phyloP scores from a whole-genome alignment of 1,139 yeast species.

The Keqinozyma sinolaborantium region DNA sequence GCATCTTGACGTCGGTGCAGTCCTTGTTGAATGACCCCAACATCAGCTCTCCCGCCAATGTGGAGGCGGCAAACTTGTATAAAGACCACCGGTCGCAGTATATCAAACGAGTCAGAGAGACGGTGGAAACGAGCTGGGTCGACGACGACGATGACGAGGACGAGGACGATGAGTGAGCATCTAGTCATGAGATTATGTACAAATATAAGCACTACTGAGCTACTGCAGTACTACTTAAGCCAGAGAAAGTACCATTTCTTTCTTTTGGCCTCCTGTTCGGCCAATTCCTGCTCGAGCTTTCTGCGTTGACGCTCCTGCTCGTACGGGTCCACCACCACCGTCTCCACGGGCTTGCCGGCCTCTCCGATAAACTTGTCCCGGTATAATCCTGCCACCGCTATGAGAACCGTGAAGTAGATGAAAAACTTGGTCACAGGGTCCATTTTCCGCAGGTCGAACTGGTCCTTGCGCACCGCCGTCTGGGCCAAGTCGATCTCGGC shows the following conservation, averaged over 20 bases:
- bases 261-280: slow-evolving; percentile 7
- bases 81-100: slow-evolving; percentile 94
- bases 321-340: slow-evolving; percentile 34
- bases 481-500: slow-evolving; percentile 46
- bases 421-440: slow-evolving; percentile 55
- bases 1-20: slow-evolving; percentile 85
- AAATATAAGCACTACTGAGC: background rate
- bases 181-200: too few relatives aligned
- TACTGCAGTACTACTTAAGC: slow-evolving; percentile 11
- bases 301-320: slow-evolving; percentile 25
- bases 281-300: slow-evolving; percentile 8
- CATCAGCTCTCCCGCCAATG: slow-evolving; percentile 95
- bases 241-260: slow-evolving; percentile 28
- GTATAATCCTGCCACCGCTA: slow-evolving; percentile 41
- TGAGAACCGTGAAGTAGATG: slow-evolving; percentile 42
- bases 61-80: slow-evolving; percentile 94
- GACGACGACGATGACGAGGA: slow-evolving; percentile 61
- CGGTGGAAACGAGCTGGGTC: slow-evolving; percentile 88
- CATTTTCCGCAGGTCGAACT: slow-evolving; percentile 48
- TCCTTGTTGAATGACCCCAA: slow-evolving; percentile 93
- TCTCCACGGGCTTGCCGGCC: slow-evolving; percentile 43
- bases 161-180: slow-evolving; percentile 60
- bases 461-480: slow-evolving; percentile 44
- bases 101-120: slow-evolving; percentile 84
- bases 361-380: slow-evolving; percentile 51